Base-by-base conservation (phyloP, 2,329 filamentous ascomycete genomes). In the Aquanectria penicillioides region DNA sequence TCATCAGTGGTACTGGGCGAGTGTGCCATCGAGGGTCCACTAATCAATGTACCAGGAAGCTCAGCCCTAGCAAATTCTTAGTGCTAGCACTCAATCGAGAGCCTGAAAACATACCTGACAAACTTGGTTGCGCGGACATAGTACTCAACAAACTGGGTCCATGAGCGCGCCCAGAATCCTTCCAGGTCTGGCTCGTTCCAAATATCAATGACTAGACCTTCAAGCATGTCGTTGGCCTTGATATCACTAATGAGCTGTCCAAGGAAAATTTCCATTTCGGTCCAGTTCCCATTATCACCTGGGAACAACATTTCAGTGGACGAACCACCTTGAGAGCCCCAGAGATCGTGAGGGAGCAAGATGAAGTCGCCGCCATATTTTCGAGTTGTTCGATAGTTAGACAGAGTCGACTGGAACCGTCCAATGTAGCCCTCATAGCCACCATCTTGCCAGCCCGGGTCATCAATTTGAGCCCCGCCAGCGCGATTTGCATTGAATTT, bases 141-240 rank as follows among this genome's bases (percentile, higher is more conserved):
- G 23, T 48, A 48, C 4, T 48, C 44, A n/a, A 48, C 26, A 15
- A 12, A 48, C 28, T 48, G 44, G 3, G 28, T n/a, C 44, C 44
- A 48, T 2, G 22, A 13, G 2, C 13, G 44, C 8, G 43, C 18
- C 44, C 44, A 48, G 8, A 48, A 48, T 10, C 18, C 9, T 11
- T 26, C 13, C 6, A 48, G 44, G 15, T 48, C 44, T 13, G 44
- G 44, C 13, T 48, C 44, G 20, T 48, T 48, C 44, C 44, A 48
- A 10, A 48, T 15, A 26, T 48, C 22, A 5, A 48, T 48, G 11
- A 48, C 44, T 3, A 48, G 44, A 2, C 44, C 44, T 10, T 37
- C 44, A 1, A 37, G 20, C 44, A 48, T 48, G n/a, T 48, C n/a
- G 12, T 36, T 36, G 6, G 18, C 31, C 5, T 37, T 36, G 20